A percentile compares a stretch with the other conserved stretches of the same genome.
phyloP scores from a whole-genome alignment of 768 basidiomycete species.

The Chlorophyllum brunneum region DNA sequence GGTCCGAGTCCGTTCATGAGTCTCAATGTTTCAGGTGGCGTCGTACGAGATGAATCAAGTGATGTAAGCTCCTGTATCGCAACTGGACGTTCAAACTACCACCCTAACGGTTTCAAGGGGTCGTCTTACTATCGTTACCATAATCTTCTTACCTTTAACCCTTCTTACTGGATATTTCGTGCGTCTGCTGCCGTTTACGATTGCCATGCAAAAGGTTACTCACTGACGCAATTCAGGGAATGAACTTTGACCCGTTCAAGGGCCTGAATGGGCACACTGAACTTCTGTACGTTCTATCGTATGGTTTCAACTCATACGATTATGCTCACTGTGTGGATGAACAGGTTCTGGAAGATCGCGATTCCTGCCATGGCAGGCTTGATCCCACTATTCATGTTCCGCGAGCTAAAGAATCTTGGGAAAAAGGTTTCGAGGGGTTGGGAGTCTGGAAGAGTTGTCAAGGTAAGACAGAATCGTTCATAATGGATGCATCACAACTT shows the following conservation, averaged over 20 bases:
- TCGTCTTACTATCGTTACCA: constrained; percentile 61
- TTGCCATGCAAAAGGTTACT: neutral
- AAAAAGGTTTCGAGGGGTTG: constrained; percentile 47
- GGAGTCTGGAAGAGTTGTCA: constrained; percentile 28
- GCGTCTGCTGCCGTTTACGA: constrained; percentile 21
- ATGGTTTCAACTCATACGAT: neutral
- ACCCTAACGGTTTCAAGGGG: constrained; percentile 36
- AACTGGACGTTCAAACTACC: neutral
- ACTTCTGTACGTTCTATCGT: constrained; percentile 35
- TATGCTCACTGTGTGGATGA: neutral
- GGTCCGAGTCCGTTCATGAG: neutral
- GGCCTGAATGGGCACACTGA: constrained; percentile 40
- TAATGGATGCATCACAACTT: too few relatives aligned
- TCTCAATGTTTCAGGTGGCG: constrained; percentile 39
- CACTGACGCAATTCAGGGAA: constrained; percentile 41
- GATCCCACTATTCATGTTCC: constrained; percentile 50
- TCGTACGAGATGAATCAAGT: constrained; percentile 66
- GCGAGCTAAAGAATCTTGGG: constrained; percentile 43
- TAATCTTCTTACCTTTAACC: constrained; percentile 68
- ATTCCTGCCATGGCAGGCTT: constrained; percentile 58
- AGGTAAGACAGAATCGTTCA: constrained; percentile 24
- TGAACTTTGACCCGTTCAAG: constrained; percentile 64
- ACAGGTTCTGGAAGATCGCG: constrained; percentile 69
- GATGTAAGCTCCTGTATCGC: constrained; percentile 38
- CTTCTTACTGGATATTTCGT: constrained; percentile 75